Percentiles rank a stretch among this genome's conserved stretches.
phyloP scores from a whole-genome alignment of 1,139 yeast genomes.

The Magnusiomyces sp. region DNA sequence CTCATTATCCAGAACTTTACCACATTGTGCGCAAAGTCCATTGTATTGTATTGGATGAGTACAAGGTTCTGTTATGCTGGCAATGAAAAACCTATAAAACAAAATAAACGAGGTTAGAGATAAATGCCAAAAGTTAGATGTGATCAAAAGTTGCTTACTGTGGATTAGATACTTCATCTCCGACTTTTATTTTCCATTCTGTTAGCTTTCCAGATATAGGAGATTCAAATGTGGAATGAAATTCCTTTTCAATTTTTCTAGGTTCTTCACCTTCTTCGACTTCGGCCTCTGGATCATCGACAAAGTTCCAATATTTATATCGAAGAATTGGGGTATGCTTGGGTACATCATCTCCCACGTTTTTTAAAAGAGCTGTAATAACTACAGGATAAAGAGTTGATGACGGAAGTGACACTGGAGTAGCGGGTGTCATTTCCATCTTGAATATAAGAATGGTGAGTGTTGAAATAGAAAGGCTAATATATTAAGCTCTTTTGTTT shows the following conservation, averaged over 20 bases:
- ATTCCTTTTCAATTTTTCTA: constrained; percentile 29
- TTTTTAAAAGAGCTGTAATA: constrained; percentile 43
- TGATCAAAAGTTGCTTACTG: constrained; percentile 18
- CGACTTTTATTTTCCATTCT: constrained; percentile 42
- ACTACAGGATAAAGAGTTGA: constrained; percentile 64
- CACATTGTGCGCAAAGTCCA: constrained; percentile 92
- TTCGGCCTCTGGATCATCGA: constrained; percentile 33
- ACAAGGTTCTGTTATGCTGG: constrained; percentile 70
- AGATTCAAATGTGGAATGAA: constrained; percentile 54
- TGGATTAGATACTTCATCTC: constrained; percentile 52
- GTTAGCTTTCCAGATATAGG: constrained; percentile 70
- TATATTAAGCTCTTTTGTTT: too few relatives aligned
- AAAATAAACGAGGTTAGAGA: constrained; percentile 3
- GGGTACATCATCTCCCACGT: constrained; percentile 40
- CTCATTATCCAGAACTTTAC: constrained; percentile 54
- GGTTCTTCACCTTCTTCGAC: constrained; percentile 25
- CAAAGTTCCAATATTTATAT: constrained; percentile 56
- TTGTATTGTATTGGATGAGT: constrained; percentile 93
- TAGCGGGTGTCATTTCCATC: constrained; percentile 16
- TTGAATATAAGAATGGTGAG: too few relatives aligned
- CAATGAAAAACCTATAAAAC: constrained; percentile 27
- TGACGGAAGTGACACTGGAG: constrained; percentile 39
- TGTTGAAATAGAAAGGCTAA: too few relatives aligned
- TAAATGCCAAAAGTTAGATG: neutral
- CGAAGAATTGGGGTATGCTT: constrained; percentile 51